Evolutionary conservation across 2,329 filamentous ascomycete genomes (phyloP).

Genomic region (Triangularia verruculosa): DNA sequence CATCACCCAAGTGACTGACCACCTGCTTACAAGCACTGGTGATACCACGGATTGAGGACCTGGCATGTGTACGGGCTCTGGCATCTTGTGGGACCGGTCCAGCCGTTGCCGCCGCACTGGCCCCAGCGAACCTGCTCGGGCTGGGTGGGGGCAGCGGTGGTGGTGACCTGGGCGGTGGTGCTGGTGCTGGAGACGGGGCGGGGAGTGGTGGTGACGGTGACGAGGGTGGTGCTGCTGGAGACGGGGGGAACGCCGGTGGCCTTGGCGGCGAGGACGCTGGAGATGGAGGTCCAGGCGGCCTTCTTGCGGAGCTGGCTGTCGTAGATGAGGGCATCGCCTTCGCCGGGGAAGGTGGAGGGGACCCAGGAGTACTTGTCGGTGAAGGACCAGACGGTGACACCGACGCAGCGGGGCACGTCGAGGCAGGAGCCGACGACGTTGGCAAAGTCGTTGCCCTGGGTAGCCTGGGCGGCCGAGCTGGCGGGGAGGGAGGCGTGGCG

Average conservation of each 20-base stretch:
- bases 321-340: conserved; percentile 39
- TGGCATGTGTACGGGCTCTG: conserved; percentile 31
- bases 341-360: conserved; percentile 36
- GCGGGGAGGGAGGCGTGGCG: conserved; percentile 43
- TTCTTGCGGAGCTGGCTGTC: conserved; percentile 38
- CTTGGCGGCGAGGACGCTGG: conserved; percentile 35
- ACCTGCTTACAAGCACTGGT: conserved; percentile 32
- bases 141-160: conserved; percentile 7
- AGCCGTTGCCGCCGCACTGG: conserved; percentile 33
- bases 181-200: neutral
- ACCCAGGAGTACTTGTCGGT: conserved; percentile 44
- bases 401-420: conserved; percentile 37
- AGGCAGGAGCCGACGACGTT: conserved; percentile 37
- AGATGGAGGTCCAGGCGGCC: conserved; percentile 38
- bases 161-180: conserved; percentile 8
- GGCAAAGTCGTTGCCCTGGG: conserved; percentile 48
- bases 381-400: conserved; percentile 44
- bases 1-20: no score
- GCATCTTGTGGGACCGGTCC: conserved; percentile 31
- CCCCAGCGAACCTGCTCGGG: conserved; percentile 26
- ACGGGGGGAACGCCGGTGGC: conserved; percentile 20
- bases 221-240: conserved; percentile 24
- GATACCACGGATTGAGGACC: conserved; percentile 31
- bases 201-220: conserved; percentile 10
- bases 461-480: conserved; percentile 37